Percentiles rank a stretch among this genome's conserved stretches.
Conservation (phyloP, 306 rosid species). For the Notholithocarpus densiflorus region DNA sequence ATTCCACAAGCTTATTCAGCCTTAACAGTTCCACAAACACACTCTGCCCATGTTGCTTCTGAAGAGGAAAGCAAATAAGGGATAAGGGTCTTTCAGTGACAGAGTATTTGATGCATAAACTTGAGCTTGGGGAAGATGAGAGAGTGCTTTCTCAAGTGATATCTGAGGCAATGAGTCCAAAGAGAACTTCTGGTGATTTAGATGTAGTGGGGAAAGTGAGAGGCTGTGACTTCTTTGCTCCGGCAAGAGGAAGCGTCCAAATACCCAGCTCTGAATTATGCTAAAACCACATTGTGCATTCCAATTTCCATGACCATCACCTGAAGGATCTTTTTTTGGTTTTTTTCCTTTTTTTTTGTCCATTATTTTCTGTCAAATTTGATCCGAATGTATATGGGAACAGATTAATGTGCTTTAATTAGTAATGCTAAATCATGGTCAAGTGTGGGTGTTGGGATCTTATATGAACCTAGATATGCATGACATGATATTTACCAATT, state of each 20-base stretch:
- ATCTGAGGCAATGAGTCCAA: conserved; percentile 68
- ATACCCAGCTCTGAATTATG: conserved; percentile 21
- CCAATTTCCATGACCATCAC: conserved; percentile 36
- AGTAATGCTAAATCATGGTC: too few species aligned
- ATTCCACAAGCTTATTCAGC: conserved; percentile 20
- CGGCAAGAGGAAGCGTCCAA: conserved; percentile 39
- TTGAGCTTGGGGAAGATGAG: conserved; percentile 92
- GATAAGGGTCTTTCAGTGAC: conserved; percentile 66
- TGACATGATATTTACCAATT: too few species aligned
- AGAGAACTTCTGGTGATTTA: conserved; percentile 39
- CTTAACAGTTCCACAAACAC: conserved; percentile 12
- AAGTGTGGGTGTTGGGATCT: too few species aligned
- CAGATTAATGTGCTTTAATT: too few species aligned
- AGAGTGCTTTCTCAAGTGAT: conserved; percentile 74
- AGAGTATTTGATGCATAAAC: conserved; percentile 65
- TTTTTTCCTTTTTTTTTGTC: too few species aligned
- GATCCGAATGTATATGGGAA: background rate
- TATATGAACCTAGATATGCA: too few species aligned
- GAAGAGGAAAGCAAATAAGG: conserved; percentile 40
- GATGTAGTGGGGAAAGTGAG: conserved; percentile 77
- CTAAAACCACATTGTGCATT: conserved; percentile 20
- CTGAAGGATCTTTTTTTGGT: background rate
- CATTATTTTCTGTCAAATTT: background rate
- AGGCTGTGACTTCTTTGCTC: conserved; percentile 72
- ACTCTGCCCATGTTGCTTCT: conserved; percentile 23